phyloP scores from a whole-genome alignment of 768 basidiomycete genomes.

The Serendipita vermifera region DNA sequence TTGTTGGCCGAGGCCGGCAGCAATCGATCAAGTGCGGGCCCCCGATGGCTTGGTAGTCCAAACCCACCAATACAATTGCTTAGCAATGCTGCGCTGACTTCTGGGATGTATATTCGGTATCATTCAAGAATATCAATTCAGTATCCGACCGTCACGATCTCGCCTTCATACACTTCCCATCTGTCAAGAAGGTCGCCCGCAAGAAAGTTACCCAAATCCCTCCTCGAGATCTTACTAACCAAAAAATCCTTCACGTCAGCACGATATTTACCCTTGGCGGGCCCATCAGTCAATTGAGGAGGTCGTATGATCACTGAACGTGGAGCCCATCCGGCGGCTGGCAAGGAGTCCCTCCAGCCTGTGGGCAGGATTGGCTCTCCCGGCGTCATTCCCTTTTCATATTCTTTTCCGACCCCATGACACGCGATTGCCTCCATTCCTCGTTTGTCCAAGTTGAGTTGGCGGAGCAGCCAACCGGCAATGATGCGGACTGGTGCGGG shows the following conservation, averaged over 20 bases:
- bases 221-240: neutral
- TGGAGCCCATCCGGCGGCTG: neutral
- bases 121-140: too few relatives aligned
- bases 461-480: neutral
- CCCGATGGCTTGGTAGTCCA: too few relatives aligned
- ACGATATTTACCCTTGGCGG: neutral
- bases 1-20: too few relatives aligned
- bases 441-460: neutral
- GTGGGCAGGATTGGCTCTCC: neutral
- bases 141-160: constrained; percentile 5
- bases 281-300: neutral
- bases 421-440: neutral
- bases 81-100: too few relatives aligned
- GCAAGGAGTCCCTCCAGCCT: neutral
- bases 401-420: neutral
- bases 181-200: neutral
- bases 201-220: neutral
- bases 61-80: too few relatives aligned
- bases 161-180: neutral
- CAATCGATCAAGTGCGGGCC: too few relatives aligned
- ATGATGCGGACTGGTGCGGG: neutral
- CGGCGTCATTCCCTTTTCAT: constrained; percentile 2
- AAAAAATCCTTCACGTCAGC: neutral
- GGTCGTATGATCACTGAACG: neutral
- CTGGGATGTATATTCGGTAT: too few relatives aligned